These are phyloP conservation scores for Bruguiera hainesii DNA, from an alignment of 441 rosid genomes.

Conservation along the genomic window DNA sequence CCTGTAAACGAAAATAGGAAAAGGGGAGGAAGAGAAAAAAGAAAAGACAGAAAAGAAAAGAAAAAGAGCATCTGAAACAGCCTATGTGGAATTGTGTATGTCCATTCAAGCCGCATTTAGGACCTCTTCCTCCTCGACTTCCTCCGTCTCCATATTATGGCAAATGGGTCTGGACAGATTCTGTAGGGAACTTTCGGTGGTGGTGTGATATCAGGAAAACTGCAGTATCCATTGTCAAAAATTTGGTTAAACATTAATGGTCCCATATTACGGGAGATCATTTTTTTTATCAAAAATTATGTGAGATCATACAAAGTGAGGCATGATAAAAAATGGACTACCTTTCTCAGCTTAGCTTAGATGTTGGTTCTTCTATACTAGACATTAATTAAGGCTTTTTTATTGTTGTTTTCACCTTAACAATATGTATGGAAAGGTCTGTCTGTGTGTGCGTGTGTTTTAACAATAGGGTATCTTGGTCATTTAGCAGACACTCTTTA, in stretches of 20 bases:
- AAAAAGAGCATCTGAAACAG: neutral
- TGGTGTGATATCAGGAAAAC: conserved; percentile 54
- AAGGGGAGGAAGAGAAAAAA: neutral
- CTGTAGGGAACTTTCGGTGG: conserved; percentile 54
- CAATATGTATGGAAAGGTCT: no score
- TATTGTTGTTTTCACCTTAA: no score
- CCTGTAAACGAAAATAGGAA: neutral
- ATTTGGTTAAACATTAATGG: neutral
- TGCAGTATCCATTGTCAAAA: conserved; percentile 27
- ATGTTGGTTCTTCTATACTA: no score
- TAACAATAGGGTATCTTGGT: no score
- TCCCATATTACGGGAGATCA: neutral
- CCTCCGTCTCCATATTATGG: conserved; percentile 25
- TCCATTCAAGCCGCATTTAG: neutral
- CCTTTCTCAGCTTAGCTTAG: no score
- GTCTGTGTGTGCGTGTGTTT: no score
- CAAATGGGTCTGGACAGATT: conserved; percentile 15
- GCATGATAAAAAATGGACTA: no score
- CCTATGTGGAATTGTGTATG: neutral
- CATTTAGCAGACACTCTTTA: no score
- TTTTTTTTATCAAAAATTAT: no score
- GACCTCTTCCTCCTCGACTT: conserved; percentile 19
- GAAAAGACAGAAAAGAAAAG: neutral
- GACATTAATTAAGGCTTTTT: no score
- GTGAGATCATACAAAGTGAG: no score